Evolutionary conservation across 495 filamentous ascomycete genomes (phyloP), one percentile per base, ranked within the genome.

Genomic region (Hypoxylon subgilvum): DNA sequence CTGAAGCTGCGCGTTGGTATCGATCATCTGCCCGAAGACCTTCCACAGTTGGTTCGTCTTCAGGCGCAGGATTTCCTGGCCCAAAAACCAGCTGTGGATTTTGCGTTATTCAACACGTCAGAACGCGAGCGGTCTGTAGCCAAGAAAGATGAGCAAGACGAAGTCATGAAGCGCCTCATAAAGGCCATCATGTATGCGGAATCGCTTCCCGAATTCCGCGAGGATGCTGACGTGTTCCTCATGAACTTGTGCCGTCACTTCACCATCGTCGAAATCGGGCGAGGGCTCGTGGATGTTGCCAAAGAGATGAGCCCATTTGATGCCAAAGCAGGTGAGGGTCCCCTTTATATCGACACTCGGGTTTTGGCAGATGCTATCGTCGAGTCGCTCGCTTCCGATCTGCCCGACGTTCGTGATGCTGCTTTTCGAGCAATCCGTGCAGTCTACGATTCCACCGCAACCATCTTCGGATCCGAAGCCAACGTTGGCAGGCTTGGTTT

Each of bases 1-100:
- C 73, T 95, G 28, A 99, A 97, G 70, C 80, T 97, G 19, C 83
- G 91, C 40, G 88, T 99, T 49, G 94, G 95, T 6, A 82, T 84
- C 57, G 93, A 97, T 67, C 88, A 79, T 55, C 74, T 97, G 6
- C 93, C 93, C 0, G 94, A 97, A 23, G 93, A 97, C 59, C 84
- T 97, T 58, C 83, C 88, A 9, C 84, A 88, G 22, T 74, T 93
- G 9, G 82, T 99, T 40, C 87, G 95, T 32, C 79, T 97, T 42
- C 88, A 97, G 70, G 92, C 90, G 12, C 88, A 90, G 59, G 95
- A 97, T 71, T 74, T 97, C 2, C 74, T 89, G 2, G 82, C 84
- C 16, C 79, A 77, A 35, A 91, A 90, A 58, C 83, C 80, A 38
- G 84, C 88, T 28, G 69, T 72, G 17, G 80, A 84, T 34, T 75